Base-by-base conservation (phyloP, 768 basidiomycete genomes). In the Goffeauzyma gilvescens region DNA sequence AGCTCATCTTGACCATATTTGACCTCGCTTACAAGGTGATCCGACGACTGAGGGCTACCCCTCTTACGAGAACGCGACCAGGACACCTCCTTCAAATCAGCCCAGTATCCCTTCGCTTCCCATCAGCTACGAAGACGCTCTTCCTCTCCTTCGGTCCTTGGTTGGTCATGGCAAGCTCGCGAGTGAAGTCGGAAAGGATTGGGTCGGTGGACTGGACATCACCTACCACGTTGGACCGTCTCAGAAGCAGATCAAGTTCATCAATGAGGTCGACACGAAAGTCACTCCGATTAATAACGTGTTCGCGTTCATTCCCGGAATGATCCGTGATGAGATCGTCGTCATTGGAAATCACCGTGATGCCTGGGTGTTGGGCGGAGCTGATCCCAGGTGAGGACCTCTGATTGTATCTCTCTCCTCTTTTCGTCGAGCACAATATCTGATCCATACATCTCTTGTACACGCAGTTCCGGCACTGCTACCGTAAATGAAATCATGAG, bases 261-360 rank as follows among this genome's bases (percentile, higher is more conserved):
- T 71, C 18, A 82, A 81, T 58, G 65, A 76, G 50, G 81, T 90
- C 30, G 72, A 84, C 44, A 75, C 72, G 22, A 75, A 76, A 55
- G 73, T 87, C 10, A 86, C 72, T 4, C 83, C 85, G 13, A 84
- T 90, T 36, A 90, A 84, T 84, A 93, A 90, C 64, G 70, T 75
- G 12, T 80, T 81, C 73, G 78, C 72, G 9, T 70, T 77, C 22
- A 79, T 89, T 45, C 85, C 83, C 6, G 86, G 84, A 2, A 25
- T 24, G 30, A 56, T 60, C 38, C 38, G 48, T 44, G 77, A 86
- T 54, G 89, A 93, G 60, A 75, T 87, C 3, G 76, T 95, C 18
- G 59, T 93, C 6, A 63, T 95, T 38, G 89, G 87, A 3, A 79
- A 80, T 50, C 87, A 93, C 58, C 74, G 87, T 31, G 86, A 90